These are phyloP conservation scores for maize (Zea mays) DNA, from an alignment of 176 grass and related monocot species.

Conservation along the genomic window DNA sequence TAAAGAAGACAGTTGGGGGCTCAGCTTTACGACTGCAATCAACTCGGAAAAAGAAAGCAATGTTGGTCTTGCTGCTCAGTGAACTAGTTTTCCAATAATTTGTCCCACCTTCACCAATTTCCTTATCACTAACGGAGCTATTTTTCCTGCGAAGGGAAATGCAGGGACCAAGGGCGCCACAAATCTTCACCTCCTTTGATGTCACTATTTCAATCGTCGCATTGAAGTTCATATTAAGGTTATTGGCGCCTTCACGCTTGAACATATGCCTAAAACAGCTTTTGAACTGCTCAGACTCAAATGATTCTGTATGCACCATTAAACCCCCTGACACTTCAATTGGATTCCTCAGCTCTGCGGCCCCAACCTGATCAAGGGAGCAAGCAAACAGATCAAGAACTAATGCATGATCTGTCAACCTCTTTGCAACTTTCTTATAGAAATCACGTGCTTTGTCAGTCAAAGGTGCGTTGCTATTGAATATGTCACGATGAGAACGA, in stretches of 20 bases:
- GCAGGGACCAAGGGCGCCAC: slow-evolving; percentile 94
- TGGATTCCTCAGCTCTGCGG: slow-evolving; percentile 79
- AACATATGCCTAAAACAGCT: slow-evolving; percentile 78
- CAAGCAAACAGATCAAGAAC: slow-evolving; percentile 89
- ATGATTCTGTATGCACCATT: slow-evolving; percentile 80
- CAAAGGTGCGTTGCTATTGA: slow-evolving; percentile 62
- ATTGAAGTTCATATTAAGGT: slow-evolving; percentile 92
- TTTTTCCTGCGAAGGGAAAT: slow-evolving; percentile 68
- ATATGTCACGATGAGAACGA: slow-evolving; percentile 83
- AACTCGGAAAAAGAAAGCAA: slow-evolving; percentile 91
- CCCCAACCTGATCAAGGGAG: slow-evolving; percentile 95
- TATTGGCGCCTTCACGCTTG: slow-evolving; percentile 52
- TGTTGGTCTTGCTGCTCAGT: slow-evolving; percentile 78
- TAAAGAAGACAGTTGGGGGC: slow-evolving; percentile 83
- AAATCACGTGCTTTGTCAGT: slow-evolving; percentile 65
- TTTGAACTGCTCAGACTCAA: slow-evolving; percentile 86
- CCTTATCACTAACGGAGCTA: slow-evolving; percentile 75
- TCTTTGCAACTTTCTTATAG: slow-evolving; percentile 78
- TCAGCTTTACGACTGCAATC: slow-evolving; percentile 57
- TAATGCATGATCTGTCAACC: slow-evolving; percentile 66
- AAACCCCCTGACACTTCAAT: slow-evolving; percentile 86
- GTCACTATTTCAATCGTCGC: slow-evolving; percentile 80
- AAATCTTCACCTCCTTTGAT: slow-evolving; percentile 92
- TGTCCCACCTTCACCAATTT: slow-evolving; percentile 89
- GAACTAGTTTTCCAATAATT: slow-evolving; percentile 82